These are phyloP conservation scores for Fusarium redolens DNA, from an alignment of 2,329 filamentous ascomycete species.

Conservation along the genomic window DNA sequence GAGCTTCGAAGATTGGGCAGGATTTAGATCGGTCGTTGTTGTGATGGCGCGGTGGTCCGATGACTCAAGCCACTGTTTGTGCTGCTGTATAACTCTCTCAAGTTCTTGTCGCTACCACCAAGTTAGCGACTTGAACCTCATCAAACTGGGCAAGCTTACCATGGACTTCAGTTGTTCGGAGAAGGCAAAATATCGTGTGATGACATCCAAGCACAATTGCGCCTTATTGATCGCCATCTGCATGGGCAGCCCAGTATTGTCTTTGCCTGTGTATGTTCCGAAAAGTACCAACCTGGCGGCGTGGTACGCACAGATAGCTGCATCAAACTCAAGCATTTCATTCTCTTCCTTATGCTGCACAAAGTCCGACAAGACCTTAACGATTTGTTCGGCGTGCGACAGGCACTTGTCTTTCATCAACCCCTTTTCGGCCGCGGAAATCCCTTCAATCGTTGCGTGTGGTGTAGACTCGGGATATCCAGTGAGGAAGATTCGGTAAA, in stretches of 20 bases:
- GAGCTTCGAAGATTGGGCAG: conserved; percentile 25
- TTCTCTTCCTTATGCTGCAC: conserved; percentile 46
- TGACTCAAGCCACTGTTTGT: conserved; percentile 41
- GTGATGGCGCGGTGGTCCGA: conserved; percentile 32
- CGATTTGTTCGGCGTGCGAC: conserved; percentile 53
- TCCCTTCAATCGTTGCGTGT: conserved; percentile 48
- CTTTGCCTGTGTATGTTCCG: conserved; percentile 39
- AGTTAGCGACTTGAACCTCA: neutral
- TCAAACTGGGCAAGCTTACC: conserved; percentile 2
- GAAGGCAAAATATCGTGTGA: conserved; percentile 45
- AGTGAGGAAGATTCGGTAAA: conserved; percentile 57
- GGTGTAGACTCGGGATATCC: conserved; percentile 55
- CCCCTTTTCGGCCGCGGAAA: conserved; percentile 34
- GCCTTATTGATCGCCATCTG: conserved; percentile 45
- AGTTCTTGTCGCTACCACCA: conserved; percentile 39
- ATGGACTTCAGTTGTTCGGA: conserved; percentile 44
- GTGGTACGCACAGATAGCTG: conserved; percentile 57
- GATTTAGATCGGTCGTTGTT: conserved; percentile 17
- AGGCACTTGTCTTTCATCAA: conserved; percentile 49
- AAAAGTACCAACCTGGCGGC: conserved; percentile 54
- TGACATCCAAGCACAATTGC: conserved; percentile 41
- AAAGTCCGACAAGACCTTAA: conserved; percentile 50
- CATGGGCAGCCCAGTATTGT: conserved; percentile 43
- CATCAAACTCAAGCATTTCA: conserved; percentile 54
- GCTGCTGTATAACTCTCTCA: conserved; percentile 42